Conservation (phyloP, 148 eudicot species). For the Drosera capensis region DNA sequence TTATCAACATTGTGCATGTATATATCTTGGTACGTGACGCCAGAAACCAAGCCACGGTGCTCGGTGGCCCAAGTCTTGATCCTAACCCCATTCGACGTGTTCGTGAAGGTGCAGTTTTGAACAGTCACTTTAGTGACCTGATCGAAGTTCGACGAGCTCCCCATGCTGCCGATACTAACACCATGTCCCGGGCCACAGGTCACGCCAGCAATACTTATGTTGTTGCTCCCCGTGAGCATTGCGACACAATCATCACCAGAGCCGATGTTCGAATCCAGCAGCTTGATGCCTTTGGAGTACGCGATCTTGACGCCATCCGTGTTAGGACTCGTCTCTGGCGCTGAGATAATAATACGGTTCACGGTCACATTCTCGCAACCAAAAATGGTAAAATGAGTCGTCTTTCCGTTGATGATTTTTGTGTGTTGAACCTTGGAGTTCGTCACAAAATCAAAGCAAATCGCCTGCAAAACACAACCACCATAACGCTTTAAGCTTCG, state of each 20-base stretch:
- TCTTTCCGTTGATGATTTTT: conserved; percentile 41
- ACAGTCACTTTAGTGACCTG: conserved; percentile 8
- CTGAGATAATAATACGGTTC: conserved; percentile 10
- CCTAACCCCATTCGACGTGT: conserved; percentile 16
- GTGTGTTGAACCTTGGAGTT: conserved; percentile 28
- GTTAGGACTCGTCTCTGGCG: conserved; percentile 21
- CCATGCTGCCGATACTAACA: conserved; percentile 26
- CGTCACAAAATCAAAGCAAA: conserved; percentile 34
- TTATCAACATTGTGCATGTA: conserved; percentile 6
- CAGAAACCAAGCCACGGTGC: conserved; percentile 4
- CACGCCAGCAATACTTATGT: conserved; percentile 8
- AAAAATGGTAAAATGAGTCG: conserved; percentile 38
- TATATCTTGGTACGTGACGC: conserved; percentile 7
- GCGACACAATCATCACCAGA: conserved; percentile 29
- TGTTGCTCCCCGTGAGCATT: conserved; percentile 6
- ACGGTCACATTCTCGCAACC: conserved; percentile 23
- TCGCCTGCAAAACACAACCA: conserved; percentile 17
- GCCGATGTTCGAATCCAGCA: conserved; percentile 6
- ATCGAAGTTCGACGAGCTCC: conserved; percentile 4
- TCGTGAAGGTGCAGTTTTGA: conserved; percentile 7
- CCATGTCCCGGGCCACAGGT: conserved; percentile 28
- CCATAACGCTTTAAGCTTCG: neutral
- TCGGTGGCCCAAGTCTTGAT: conserved; percentile 21
- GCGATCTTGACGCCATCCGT: conserved; percentile 30
- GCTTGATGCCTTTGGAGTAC: neutral